Base-by-base conservation (phyloP, 345 rosid genomes). In the Eucalyptus caleyi region DNA sequence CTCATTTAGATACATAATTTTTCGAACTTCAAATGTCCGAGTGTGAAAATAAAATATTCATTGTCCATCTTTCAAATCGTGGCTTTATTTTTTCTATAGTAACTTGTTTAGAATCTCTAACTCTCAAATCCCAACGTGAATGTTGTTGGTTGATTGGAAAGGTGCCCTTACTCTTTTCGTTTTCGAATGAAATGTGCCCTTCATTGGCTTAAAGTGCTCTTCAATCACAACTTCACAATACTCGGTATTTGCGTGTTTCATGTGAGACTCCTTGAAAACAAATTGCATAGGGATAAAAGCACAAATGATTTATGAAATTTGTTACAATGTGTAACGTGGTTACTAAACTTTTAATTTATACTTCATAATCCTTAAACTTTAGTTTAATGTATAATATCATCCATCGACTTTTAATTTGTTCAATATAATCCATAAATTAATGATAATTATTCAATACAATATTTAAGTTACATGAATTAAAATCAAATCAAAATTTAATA, bases 321-420 rank as follows among this genome's bases (percentile, higher is more conserved):
- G 15, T 12, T 62, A 0, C 1, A 6, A 27, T 30, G 0, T 14
- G 0, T 30, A 30, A 67, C 0, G 3, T 4, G 2, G 1, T 67
- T 8, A 5, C 11, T 16, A 9, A 16, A 16, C 2, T 32, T 67
- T 32, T n/a, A 16, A 67, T 32, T 16, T 32, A 32, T 67, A 5
- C 6, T n/a, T n/a, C 3, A 0, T 4, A 16, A 16, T 8, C 0
- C 2, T 34, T 15, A 6, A 67, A 62, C 1, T 30, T 62, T 62
- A 5, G 0, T 0, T 0, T 14, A n/a, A n/a, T n/a, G 0, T 67
- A 15, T 2, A 15, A 18, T 34, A 0, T 5, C 44, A 0, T 18
- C 13, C 0, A 0, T 18, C 2, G 4, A 34, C 0, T 69, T 69
- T 69, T 34, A 69, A 0, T 34, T 3, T 3, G 0, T 16, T 34